phyloP scores from a whole-genome alignment of 108 stramenopile genomes.

The Pseudonitzschia multistriata region DNA sequence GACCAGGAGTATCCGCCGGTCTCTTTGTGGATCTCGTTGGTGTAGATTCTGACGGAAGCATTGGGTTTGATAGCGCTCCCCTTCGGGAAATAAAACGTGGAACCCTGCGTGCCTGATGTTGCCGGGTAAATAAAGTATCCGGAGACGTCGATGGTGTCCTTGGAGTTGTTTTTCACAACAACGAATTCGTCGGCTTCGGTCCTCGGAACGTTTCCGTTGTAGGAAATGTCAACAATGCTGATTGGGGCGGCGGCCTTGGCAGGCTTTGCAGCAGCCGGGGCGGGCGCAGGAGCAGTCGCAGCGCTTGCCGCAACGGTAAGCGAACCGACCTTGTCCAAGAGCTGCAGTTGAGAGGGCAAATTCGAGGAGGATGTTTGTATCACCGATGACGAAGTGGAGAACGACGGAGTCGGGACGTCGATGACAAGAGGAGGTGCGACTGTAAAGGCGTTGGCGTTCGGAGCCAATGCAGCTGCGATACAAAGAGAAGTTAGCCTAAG shows the following conservation, averaged over 20 bases:
- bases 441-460: background rate
- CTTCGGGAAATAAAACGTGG: slow-evolving; percentile 36
- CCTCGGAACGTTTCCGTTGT: slow-evolving; percentile 31
- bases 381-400: background rate
- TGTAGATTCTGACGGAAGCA: slow-evolving; percentile 27
- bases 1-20: slow-evolving; percentile 36
- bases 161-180: slow-evolving; percentile 29
- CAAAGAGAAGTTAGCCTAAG: background rate
- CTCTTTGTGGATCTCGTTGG: slow-evolving; percentile 46
- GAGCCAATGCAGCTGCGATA: background rate
- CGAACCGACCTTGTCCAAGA: background rate
- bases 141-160: slow-evolving; percentile 25
- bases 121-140: slow-evolving; percentile 41
- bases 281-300: background rate
- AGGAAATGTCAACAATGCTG: slow-evolving; percentile 28
- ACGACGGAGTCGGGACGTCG: background rate
- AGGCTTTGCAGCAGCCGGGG: background rate
- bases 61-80: slow-evolving; percentile 23
- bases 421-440: background rate
- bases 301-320: background rate
- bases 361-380: background rate
- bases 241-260: background rate
- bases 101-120: slow-evolving; percentile 31
- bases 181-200: slow-evolving; percentile 41
- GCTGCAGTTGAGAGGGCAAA: background rate